Percentiles rank a stretch among this genome's conserved stretches.
Conservation (phyloP, 2,329 filamentous ascomycete genomes). For the Fusarium robinianum region DNA sequence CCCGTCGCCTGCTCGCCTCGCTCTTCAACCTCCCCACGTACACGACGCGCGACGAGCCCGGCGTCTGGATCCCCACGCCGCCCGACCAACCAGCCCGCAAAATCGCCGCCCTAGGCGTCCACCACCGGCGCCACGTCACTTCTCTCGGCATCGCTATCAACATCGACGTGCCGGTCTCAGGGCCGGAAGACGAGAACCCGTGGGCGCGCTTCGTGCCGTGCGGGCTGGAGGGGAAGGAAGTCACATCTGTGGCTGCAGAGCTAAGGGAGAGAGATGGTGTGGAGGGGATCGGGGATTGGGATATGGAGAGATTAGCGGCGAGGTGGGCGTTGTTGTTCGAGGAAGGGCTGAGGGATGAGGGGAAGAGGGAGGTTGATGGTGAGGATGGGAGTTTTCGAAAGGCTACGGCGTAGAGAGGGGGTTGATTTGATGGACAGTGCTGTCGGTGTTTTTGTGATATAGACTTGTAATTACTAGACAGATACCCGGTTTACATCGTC, state of each 20-base stretch:
- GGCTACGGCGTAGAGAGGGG: slow-evolving; percentile 1
- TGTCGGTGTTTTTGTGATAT: too few species aligned
- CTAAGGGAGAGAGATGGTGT: slow-evolving; percentile 30
- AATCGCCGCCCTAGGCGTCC: slow-evolving; percentile 91
- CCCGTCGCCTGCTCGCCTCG: slow-evolving; percentile 65
- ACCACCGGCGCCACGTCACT: slow-evolving; percentile 80
- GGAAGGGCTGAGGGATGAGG: slow-evolving; percentile 38
- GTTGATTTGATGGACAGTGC: too few species aligned
- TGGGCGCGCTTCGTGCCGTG: slow-evolving; percentile 83
- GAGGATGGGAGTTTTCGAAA: slow-evolving; percentile 20
- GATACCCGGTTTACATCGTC: neutral
- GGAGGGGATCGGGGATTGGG: slow-evolving; percentile 26
- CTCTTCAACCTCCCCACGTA: slow-evolving; percentile 62
- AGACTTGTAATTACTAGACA: neutral
- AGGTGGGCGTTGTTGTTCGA: slow-evolving; percentile 44
- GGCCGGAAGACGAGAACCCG: slow-evolving; percentile 49
- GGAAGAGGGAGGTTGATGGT: slow-evolving; percentile 31
- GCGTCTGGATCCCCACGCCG: slow-evolving; percentile 70
- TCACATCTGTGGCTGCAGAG: slow-evolving; percentile 73
- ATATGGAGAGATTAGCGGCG: slow-evolving; percentile 38
- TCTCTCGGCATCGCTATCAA: slow-evolving; percentile 86
- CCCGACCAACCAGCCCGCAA: slow-evolving; percentile 58
- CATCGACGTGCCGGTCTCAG: slow-evolving; percentile 62
- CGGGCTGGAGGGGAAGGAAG: slow-evolving; percentile 77
- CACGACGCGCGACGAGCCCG: slow-evolving; percentile 74